Evolutionary conservation across 768 basidiomycete genomes (phyloP).

Genomic region (Leucocoprinus sp.): DNA sequence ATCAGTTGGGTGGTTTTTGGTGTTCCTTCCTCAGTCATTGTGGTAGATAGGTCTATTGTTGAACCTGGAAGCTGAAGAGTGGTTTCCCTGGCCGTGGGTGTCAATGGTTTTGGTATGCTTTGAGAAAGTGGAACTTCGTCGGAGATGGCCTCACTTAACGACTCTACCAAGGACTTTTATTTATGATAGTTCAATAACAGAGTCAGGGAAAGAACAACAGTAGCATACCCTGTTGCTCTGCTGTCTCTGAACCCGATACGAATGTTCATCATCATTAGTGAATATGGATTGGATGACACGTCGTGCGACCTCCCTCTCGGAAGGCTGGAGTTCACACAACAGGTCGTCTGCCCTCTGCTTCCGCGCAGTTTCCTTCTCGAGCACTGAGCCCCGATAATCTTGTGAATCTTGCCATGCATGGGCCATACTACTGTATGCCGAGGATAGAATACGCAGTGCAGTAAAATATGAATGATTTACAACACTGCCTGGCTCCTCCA

Average conservation of each 20-base stretch:
- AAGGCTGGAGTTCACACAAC: conserved; percentile 45
- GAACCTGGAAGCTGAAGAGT: neutral
- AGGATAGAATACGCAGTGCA: conserved; percentile 61
- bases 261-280: conserved; percentile 38
- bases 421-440: conserved; percentile 52
- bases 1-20: neutral
- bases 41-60: neutral
- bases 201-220: neutral
- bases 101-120: conserved; percentile 25
- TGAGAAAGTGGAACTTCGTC: conserved; percentile 36
- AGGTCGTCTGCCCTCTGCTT: conserved; percentile 45
- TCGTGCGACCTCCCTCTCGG: conserved; percentile 61
- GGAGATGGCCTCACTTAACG: conserved; percentile 46
- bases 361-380: conserved; percentile 53
- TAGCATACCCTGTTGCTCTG: conserved; percentile 50
- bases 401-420: conserved; percentile 57
- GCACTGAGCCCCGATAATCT: conserved; percentile 39
- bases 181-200: conserved; percentile 5
- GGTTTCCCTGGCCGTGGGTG: conserved; percentile 29
- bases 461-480: conserved; percentile 55
- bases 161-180: conserved; percentile 43
- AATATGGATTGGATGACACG: conserved; percentile 64
- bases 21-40: neutral
- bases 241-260: conserved; percentile 43
- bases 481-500: conserved; percentile 39